Conservation (phyloP, 2,329 filamentous ascomycete genomes). For the Cladophialophora bantiana region DNA sequence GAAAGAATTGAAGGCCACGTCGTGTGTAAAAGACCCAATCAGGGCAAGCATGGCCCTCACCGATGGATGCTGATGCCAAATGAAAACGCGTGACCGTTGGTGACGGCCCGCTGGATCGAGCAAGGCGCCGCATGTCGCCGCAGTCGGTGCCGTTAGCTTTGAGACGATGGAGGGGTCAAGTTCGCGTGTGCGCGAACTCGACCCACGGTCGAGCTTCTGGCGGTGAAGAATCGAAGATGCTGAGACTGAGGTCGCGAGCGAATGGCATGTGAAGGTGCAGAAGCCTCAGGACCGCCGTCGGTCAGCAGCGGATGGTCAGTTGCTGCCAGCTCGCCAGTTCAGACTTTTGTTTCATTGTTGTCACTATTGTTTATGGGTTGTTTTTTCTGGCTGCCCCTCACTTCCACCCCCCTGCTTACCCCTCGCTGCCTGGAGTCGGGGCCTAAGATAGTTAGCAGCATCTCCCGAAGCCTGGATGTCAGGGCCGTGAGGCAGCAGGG, state of each 20-base stretch:
- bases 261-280: slow-evolving; percentile 20
- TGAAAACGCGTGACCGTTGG: slow-evolving; percentile 29
- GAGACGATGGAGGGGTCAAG: slow-evolving; percentile 24
- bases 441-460: slow-evolving; percentile 7
- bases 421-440: slow-evolving; percentile 14
- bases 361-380: slow-evolving; percentile 12
- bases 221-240: slow-evolving; percentile 23
- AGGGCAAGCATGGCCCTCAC: slow-evolving; percentile 25
- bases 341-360: slow-evolving; percentile 8
- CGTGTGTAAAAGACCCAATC: slow-evolving; percentile 24
- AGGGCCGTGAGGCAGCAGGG: slow-evolving; percentile 8
- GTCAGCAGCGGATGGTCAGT: slow-evolving; percentile 9
- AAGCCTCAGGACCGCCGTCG: background rate
- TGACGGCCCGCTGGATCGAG: slow-evolving; percentile 35
- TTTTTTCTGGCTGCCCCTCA: slow-evolving; percentile 15
- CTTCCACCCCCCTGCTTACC: slow-evolving; percentile 5
- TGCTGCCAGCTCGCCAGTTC: background rate
- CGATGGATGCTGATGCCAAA: slow-evolving; percentile 32
- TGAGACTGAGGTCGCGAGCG: slow-evolving; percentile 2
- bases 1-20: slow-evolving; percentile 24
- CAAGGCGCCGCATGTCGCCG: slow-evolving; percentile 28
- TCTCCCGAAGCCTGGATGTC: background rate
- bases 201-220: slow-evolving; percentile 29
- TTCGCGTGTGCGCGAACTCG: slow-evolving; percentile 28
- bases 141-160: slow-evolving; percentile 19